Percentiles rank a stretch among this genome's conserved stretches.
Evolutionary conservation across 169 alveolate species (phyloP).

Genomic region (Eimeria sp.): DNA sequence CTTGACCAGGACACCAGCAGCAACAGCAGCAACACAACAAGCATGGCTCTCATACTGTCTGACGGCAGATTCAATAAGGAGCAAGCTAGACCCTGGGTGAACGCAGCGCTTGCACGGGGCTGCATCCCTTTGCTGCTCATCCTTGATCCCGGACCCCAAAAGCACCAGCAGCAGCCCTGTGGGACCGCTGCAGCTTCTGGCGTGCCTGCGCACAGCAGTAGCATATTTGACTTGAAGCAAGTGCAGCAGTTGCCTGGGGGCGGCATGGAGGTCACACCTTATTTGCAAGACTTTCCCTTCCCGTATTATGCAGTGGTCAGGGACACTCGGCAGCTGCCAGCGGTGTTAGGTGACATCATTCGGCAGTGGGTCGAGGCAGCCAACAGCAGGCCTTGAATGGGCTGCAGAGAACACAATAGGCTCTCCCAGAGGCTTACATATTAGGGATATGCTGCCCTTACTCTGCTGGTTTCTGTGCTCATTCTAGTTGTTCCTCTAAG

Average conservation of each 20-base stretch:
- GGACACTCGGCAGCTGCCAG: constrained; percentile 84
- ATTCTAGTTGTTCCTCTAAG: not conserved
- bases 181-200: not conserved
- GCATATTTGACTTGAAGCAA: constrained; percentile 91
- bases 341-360: constrained; percentile 86
- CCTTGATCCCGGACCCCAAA: constrained; percentile 88
- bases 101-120: constrained; percentile 90
- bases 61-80: constrained; percentile 97
- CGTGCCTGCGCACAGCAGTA: constrained; percentile 80
- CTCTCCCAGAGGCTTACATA: not conserved
- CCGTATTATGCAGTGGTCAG: constrained; percentile 94
- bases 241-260: constrained; percentile 89
- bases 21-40: constrained; percentile 84
- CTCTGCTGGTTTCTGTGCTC: not conserved
- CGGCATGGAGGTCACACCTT: constrained; percentile 91
- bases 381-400: constrained; percentile 16
- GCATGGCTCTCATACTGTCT: constrained; percentile 92
- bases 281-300: constrained; percentile 96
- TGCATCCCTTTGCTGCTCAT: constrained; percentile 92
- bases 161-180: constrained; percentile 3
- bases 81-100: constrained; percentile 92
- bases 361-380: constrained; percentile 88
- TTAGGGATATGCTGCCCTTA: not conserved
- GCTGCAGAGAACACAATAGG: not conserved
- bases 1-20: constrained; percentile 82